Evolutionary conservation across 345 rosid species (phyloP), one percentile per base, ranked within the genome.

Genomic region (Brassica juncea): DNA sequence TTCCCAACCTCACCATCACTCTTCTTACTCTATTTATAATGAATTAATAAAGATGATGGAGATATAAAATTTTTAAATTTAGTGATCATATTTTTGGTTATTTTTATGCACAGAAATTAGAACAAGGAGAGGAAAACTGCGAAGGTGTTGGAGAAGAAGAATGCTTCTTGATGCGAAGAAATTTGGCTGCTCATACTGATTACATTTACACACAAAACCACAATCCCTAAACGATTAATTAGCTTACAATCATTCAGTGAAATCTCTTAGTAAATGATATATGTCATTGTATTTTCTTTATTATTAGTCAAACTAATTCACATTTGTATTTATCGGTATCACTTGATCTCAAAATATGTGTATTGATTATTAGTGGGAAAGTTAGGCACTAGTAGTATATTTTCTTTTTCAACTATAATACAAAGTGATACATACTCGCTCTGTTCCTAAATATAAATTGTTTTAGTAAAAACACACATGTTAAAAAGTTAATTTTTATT

Each of bases 81-180:
- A 3, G 27, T 52, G 58, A 52, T 32, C 25, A 32, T 14, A 19
- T 65, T 8, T 6, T 61, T 19, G 19, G 19, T 35, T 55, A 8
- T 57, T 19, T 52, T 60, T 30, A 44, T 63, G 76, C 8, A 54
- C 77, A 78, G 81, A 72, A 66, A 11, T 2, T 66, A 55, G 81
- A 62, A 16, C 77, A 55, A 39, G 77, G 61, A 7, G 86, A 82
- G 3, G 86, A 67, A 3, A 60, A 61, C 42, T 86, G 88, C 30
- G 86, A 85, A 14, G 87, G 88, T 70, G 66, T 77, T 4, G 88
- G 75, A 12, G 87, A 84, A 82, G 89, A 88, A 59, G 91, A 88
- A 59, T 86, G 89, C 83, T 70, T 86, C 79, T 71, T 78, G 67
- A 84, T 70, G 69, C 80, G 86, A 58, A 83, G 85, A 77, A 84